Base-by-base conservation (phyloP, 768 basidiomycete genomes). In the Leccinellum luteum region DNA sequence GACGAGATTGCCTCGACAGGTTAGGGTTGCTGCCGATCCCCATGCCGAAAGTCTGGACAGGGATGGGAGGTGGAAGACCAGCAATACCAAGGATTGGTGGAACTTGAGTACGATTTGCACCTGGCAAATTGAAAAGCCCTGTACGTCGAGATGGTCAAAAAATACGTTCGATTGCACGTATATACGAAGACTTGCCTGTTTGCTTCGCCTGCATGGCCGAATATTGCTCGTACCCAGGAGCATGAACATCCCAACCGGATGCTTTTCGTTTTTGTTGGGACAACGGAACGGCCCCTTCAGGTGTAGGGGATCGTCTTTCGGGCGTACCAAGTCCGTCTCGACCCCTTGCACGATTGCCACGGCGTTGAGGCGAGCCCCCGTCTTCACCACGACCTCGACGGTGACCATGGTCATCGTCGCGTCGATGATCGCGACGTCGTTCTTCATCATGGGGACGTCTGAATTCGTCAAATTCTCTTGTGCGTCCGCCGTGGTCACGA, bases 141-240 rank as follows among this genome's bases (percentile, higher is more conserved):
- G 65, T 15, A 60, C 52, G 67, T 44, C 54, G 21, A 60, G 14
- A 60, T 59, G 23, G 63, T 61, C 31, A 60, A 57, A 19, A 55
- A 19, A 51, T 21, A 31, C 43, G 51, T 56, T 15, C 31, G 25
- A 50, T 51, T 34, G 50, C 30, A 28, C 23, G 1, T 10, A 38
- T 19, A 51, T 27, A 7, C 6, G 30, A 51, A 57, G 35, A 49
- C 79, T 51, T 63, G 93, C 96, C 97, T 44, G 95, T 98, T 76
- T 94, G 90, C 74, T 99, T 99, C n/a, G 97, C 97, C 71, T 98
- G 94, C 79, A 94, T 82, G 15, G 96, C 94, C 5, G 88, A 89
- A 66, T 97, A 92, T 64, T 91, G 90, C 68, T 98, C 96, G 62
- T 97, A 98, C 4, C 94, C 94, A 3, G 92, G 90, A 17, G 95